Base-by-base conservation (phyloP, 2,329 filamentous ascomycete species). In the Fusarium nurragi region DNA sequence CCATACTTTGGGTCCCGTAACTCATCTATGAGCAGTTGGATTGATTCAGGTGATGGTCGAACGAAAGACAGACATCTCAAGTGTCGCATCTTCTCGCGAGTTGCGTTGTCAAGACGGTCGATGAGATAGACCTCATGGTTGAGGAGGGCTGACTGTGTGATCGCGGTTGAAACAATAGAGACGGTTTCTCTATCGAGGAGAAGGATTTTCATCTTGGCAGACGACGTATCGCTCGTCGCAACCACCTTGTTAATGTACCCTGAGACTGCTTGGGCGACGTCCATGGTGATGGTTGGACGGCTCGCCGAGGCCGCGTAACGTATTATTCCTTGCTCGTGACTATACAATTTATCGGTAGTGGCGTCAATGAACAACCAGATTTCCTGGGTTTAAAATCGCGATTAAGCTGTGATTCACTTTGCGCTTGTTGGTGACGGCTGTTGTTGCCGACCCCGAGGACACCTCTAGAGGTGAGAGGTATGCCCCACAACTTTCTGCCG, bases 41-140 rank as follows among this genome's bases (percentile, higher is more conserved):
- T 93, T 6, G 94, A 96, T 69, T 96, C 93, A 13, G 94, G 86
- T 0, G 94, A 97, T 9, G 95, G 95, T 37, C 96, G 90, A 44
- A 99, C 86, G 70, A 99, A 94, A 75, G 93, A 97, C 25, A 98
- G 81, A 77, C 95, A 99, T 49, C 93, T 89, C 49, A 99, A 84
- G 81, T 99, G 95, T 63, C 95, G 90, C 95, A 99, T 98, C 84
- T 97, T 97, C 80, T 99, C 96, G 44, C 95, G 88, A 64, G 89
- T 88, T 58, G 86, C 82, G 71, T 97, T 98, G 76, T 98, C 95
- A 55, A 99, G 82, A 59, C 95, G 93, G 78, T 99, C 95, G 73
- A 96, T 97, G 62, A 99, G 91, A 79, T 97, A 99, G 69, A 99
- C 92, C 80, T 98, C 94, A 80, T 99, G 93, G 74, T 92, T 97